Percentiles rank a stretch among this genome's conserved stretches.
phyloP scores from a whole-genome alignment of 257 asterid genomes.

The Knoxia roxburghii region DNA sequence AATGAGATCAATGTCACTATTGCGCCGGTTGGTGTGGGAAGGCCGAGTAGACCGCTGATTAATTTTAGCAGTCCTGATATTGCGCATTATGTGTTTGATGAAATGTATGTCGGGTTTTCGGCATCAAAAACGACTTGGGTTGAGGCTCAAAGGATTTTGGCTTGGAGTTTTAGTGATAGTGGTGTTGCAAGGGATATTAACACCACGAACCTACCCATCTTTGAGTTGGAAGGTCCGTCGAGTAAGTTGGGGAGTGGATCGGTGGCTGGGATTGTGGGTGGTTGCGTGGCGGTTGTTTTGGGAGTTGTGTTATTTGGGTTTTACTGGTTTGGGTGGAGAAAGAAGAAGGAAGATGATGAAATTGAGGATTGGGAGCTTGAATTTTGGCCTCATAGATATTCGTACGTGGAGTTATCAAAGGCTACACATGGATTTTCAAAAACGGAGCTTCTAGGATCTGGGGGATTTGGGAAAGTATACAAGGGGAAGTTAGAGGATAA shows the following conservation, averaged over 20 bases:
- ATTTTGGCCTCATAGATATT: slow-evolving; percentile 79
- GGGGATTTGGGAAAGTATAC: slow-evolving; percentile 87
- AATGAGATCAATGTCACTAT: slow-evolving; percentile 60
- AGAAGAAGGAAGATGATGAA: slow-evolving; percentile 46
- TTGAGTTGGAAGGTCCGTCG: slow-evolving; percentile 28
- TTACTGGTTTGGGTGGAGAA: slow-evolving; percentile 63
- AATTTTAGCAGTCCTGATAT: slow-evolving; percentile 32
- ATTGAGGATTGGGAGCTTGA: slow-evolving; percentile 89
- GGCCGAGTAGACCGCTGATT: slow-evolving; percentile 43
- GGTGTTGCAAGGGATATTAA: slow-evolving; percentile 65
- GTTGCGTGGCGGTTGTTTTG: slow-evolving; percentile 30
- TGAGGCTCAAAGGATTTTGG: slow-evolving; percentile 64
- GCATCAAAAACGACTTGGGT: slow-evolving; percentile 70
- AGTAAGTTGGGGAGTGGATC: slow-evolving; percentile 40
- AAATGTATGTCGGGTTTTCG: slow-evolving; percentile 70
- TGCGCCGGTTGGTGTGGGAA: slow-evolving; percentile 52
- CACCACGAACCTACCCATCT: slow-evolving; percentile 60
- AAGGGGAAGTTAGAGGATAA: slow-evolving; percentile 42
- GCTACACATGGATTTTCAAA: slow-evolving; percentile 55
- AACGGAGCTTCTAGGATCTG: slow-evolving; percentile 52
- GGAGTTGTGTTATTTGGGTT: slow-evolving; percentile 17
- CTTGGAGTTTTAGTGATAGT: slow-evolving; percentile 79
- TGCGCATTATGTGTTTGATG: slow-evolving; percentile 39
- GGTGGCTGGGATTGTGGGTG: slow-evolving; percentile 51
- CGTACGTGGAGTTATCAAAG: slow-evolving; percentile 48